Conservation (phyloP, 257 asterid species). For the Salvia splendens region DNA sequence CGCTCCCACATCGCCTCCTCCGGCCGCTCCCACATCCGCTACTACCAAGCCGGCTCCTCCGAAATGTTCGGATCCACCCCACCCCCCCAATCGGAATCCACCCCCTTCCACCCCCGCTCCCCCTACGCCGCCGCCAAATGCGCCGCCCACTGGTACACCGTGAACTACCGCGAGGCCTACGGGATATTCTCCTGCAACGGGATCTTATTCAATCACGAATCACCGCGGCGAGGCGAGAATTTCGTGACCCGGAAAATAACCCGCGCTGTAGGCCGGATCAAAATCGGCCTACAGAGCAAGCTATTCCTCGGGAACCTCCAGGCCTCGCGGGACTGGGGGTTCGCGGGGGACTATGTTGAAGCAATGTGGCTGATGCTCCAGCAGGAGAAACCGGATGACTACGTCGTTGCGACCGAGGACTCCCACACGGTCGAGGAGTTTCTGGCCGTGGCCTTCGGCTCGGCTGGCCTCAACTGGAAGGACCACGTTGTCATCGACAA, state of each 20-base stretch:
- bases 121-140: slow-evolving; percentile 96
- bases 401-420: slow-evolving; percentile 97
- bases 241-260: slow-evolving; percentile 95
- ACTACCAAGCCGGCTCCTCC: slow-evolving; percentile 97
- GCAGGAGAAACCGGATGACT: slow-evolving; percentile 92
- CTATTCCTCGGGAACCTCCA: slow-evolving; percentile 81
- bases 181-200: slow-evolving; percentile 93
- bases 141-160: slow-evolving; percentile 99
- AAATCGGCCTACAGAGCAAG: slow-evolving; percentile 88
- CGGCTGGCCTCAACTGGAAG: slow-evolving; percentile 82
- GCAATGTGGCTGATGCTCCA: slow-evolving; percentile 99
- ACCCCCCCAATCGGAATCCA: slow-evolving; percentile 83
- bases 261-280: slow-evolving; percentile 93
- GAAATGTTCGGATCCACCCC: slow-evolving; percentile 99
- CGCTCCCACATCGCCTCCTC: slow-evolving; percentile 84
- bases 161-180: slow-evolving; percentile 92
- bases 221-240: slow-evolving; percentile 92
- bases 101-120: slow-evolving; percentile 89
- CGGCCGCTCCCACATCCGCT: slow-evolving; percentile 70
- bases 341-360: slow-evolving; percentile 95
- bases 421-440: slow-evolving; percentile 96
- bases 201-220: slow-evolving; percentile 87
- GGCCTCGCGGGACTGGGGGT: slow-evolving; percentile 96
- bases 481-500: slow-evolving; percentile 90
- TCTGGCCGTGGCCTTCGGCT: slow-evolving; percentile 67